phyloP scores from a whole-genome alignment of 2,329 filamentous ascomycete genomes.

The Fusarium anguioides region DNA sequence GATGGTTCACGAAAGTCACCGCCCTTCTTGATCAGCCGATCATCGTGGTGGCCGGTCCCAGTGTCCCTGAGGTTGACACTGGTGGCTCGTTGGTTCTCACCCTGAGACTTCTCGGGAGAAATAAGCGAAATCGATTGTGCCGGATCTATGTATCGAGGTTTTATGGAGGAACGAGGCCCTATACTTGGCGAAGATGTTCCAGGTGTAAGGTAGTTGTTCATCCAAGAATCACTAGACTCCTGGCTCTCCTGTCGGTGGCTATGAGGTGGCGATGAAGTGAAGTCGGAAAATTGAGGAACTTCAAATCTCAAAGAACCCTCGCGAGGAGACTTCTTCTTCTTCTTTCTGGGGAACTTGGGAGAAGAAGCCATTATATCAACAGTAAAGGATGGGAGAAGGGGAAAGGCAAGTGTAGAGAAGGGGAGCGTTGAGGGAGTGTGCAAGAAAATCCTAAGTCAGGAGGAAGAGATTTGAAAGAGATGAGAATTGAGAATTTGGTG shows the following conservation, averaged over 20 bases:
- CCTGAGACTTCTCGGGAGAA: not conserved
- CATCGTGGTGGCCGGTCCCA: constrained; percentile 20
- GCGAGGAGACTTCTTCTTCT: not conserved
- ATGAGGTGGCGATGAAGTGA: not conserved
- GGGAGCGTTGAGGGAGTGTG: not conserved
- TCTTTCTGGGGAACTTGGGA: not conserved
- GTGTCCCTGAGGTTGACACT: not conserved
- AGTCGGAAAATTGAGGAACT: not conserved
- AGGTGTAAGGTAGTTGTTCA: not conserved
- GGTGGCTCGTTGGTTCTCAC: fast-evolving
- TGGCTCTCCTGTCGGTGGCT: not conserved
- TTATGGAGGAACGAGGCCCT: not conserved
- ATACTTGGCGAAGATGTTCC: not conserved
- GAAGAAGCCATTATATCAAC: no score
- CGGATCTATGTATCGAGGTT: not conserved
- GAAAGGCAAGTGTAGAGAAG: not conserved
- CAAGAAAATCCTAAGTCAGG: fast-evolving
- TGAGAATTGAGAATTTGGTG: not conserved
- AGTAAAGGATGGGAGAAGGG: no score
- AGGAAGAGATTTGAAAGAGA: not conserved
- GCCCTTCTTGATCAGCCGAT: not conserved
- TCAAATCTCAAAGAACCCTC: not conserved
- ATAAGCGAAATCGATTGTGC: not conserved
- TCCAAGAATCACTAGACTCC: not conserved
- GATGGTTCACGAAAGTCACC: constrained; percentile 14